These are phyloP conservation scores for Ambrosiella cleistominuta DNA, from an alignment of 2,329 filamentous ascomycete genomes.

Conservation along the genomic window DNA sequence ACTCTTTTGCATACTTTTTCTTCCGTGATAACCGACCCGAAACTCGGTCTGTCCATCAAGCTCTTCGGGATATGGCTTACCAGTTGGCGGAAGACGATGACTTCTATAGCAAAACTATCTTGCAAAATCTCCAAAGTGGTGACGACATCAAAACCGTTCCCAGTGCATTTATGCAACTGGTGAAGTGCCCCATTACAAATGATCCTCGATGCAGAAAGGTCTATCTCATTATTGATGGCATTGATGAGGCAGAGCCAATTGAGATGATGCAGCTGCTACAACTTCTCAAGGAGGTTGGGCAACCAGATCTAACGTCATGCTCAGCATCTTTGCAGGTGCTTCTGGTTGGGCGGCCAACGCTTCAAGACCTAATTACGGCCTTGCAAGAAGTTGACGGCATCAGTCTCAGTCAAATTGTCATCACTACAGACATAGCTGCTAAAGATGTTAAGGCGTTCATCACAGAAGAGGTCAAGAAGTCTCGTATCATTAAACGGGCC, in stretches of 20 bases:
- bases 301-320: neutral
- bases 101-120: constrained; percentile 26
- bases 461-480: constrained; percentile 23
- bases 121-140: constrained; percentile 19
- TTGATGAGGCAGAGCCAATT: constrained; percentile 26
- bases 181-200: constrained; percentile 23
- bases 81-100: constrained; percentile 29
- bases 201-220: constrained; percentile 20
- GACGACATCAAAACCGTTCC: constrained; percentile 28
- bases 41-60: constrained; percentile 27
- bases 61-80: constrained; percentile 28
- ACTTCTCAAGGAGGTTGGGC: constrained; percentile 14
- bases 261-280: constrained; percentile 22
- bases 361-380: constrained; percentile 23
- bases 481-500: constrained; percentile 22
- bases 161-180: constrained; percentile 26
- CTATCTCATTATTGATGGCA: constrained; percentile 29
- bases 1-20: constrained; percentile 28
- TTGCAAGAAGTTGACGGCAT: constrained; percentile 21
- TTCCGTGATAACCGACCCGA: constrained; percentile 30
- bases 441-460: constrained; percentile 27
- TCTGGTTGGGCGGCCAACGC: constrained; percentile 25
- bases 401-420: constrained; percentile 23
- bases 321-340: constrained; percentile 20
- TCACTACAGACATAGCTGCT: constrained; percentile 26